Percentiles rank a stretch among this genome's conserved stretches.
Conservation (phyloP, 2,329 filamentous ascomycete species). For the Elsinoe ampelina region DNA sequence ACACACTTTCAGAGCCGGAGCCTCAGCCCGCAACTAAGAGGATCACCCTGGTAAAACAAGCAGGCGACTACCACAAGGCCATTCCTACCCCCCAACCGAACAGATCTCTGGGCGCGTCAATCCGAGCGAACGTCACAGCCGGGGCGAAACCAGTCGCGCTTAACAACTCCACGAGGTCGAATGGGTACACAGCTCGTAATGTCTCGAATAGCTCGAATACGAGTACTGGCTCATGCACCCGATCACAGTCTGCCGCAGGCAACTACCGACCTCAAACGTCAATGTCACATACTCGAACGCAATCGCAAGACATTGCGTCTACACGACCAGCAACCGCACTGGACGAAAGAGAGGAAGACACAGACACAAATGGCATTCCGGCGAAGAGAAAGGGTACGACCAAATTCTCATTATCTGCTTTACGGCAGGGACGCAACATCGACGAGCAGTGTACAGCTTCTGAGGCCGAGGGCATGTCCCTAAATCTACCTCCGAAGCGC, state of each 20-base stretch:
- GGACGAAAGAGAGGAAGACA: conserved; percentile 23
- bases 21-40: conserved; percentile 37
- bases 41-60: conserved; percentile 42
- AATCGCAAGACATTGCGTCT: conserved; percentile 16
- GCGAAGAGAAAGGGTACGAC: conserved; percentile 47
- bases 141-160: conserved; percentile 14
- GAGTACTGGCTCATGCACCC: conserved; percentile 2
- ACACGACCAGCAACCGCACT: conserved; percentile 13
- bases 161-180: conserved; percentile 16
- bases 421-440: conserved; percentile 12
- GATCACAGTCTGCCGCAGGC: conserved; percentile 16
- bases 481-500: not conserved
- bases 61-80: conserved; percentile 31
- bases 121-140: conserved; percentile 9
- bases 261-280: conserved; percentile 15
- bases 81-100: conserved; percentile 7
- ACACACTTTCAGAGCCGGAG: conserved; percentile 33
- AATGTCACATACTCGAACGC: conserved; percentile 20
- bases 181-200: conserved; percentile 19
- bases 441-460: not conserved
- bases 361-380: conserved; percentile 25
- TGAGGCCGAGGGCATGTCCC: not conserved
- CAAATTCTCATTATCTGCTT: conserved; percentile 25
- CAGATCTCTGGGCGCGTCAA: conserved; percentile 14
- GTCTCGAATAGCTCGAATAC: conserved; percentile 17